phyloP scores from a whole-genome alignment of 73 alveolate species.

The Halteria grandinella region DNA sequence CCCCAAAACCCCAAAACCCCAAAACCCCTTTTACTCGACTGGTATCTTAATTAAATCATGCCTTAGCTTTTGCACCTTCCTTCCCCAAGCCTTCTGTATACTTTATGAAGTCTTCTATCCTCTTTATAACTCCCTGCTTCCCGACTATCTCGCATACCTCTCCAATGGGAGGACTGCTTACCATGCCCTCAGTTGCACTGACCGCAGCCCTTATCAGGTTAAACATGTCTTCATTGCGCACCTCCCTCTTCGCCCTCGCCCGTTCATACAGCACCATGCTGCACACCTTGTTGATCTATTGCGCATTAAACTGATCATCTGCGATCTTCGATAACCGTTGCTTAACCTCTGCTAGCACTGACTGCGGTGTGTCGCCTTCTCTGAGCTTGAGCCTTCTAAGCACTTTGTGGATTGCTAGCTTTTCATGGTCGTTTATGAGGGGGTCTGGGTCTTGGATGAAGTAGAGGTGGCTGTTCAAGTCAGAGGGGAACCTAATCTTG shows the following conservation, averaged over 20 bases:
- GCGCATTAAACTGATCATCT: too few species aligned
- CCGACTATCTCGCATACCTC: constrained; percentile 62
- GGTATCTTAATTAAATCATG: too few species aligned
- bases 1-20: too few species aligned
- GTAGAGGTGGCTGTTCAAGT: constrained; percentile 54
- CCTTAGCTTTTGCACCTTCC: too few species aligned
- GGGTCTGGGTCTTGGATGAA: constrained; percentile 66
- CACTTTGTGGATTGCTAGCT: constrained; percentile 9
- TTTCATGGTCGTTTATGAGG: constrained; percentile 21
- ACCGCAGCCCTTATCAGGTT: constrained; percentile 51
- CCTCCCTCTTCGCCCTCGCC: too few species aligned
- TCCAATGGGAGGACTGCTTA: constrained; percentile 56
- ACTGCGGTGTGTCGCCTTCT: constrained; percentile 5
- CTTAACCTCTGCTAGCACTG: constrained; percentile 44
- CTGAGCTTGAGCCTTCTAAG: constrained; percentile 15
- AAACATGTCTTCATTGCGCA: constrained; percentile 69
- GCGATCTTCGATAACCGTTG: too few species aligned
- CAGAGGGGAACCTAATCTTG: constrained; percentile 56
- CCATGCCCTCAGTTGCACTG: too few species aligned
- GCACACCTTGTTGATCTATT: too few species aligned
- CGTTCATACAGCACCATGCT: too few species aligned
- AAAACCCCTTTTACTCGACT: too few species aligned
- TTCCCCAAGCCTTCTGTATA: too few species aligned
- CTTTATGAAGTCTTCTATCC: too few species aligned
- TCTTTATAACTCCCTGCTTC: constrained; percentile 9